These are phyloP conservation scores for Schizothecium vesticola DNA, from an alignment of 495 filamentous ascomycete genomes.

Conservation along the genomic window DNA sequence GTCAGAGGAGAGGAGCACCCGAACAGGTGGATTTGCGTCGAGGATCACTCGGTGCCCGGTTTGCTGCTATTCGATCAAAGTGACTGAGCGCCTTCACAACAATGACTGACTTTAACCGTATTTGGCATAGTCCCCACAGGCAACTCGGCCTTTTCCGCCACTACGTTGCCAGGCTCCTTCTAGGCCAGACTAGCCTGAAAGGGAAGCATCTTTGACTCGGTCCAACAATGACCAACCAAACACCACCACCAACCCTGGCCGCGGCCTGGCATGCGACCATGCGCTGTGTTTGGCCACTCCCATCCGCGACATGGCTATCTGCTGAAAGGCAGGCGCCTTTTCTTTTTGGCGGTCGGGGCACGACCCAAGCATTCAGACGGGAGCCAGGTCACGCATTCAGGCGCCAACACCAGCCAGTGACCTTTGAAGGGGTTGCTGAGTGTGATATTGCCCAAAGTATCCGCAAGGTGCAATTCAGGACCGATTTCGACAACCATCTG, in stretches of 20 bases:
- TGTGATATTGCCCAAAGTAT: slow-evolving; percentile 2
- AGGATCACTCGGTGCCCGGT: slow-evolving; percentile 11
- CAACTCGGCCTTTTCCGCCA: background rate
- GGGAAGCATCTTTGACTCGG: background rate
- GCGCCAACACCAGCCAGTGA: slow-evolving; percentile 9
- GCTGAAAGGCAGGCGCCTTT: slow-evolving; percentile 1
- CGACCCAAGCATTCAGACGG: background rate
- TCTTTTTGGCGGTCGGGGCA: slow-evolving; percentile 12
- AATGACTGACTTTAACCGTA: background rate
- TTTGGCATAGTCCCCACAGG: background rate
- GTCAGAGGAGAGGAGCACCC: slow-evolving; percentile 15
- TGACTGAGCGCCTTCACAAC: background rate
- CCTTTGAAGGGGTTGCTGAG: background rate
- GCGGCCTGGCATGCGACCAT: background rate
- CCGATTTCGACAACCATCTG: background rate
- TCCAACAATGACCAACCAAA: background rate
- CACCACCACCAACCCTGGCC: background rate
- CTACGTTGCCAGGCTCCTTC: background rate
- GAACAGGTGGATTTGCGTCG: slow-evolving; percentile 13
- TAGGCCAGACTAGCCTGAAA: background rate
- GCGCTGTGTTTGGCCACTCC: slow-evolving; percentile 6
- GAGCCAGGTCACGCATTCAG: slow-evolving; percentile 7
- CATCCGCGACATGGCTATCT: background rate
- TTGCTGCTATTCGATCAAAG: slow-evolving; percentile 1
- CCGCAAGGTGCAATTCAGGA: background rate